Conservation (phyloP, 2,329 filamentous ascomycete species). For the Magnaporthiopsis rhizophila region DNA sequence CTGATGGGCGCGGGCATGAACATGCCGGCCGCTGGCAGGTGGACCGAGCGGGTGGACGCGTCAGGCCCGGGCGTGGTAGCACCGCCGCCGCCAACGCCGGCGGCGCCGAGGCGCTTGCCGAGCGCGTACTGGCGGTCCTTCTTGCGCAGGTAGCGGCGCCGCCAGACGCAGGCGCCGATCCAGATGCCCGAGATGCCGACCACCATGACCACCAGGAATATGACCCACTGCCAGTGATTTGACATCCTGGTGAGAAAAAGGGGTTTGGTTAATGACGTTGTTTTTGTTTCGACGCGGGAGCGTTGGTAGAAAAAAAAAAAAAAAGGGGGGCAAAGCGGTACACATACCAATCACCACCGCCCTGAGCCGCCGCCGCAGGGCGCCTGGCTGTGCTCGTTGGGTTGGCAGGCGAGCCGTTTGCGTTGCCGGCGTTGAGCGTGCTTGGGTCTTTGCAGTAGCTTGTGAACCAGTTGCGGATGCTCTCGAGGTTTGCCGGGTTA, state of each 20-base stretch:
- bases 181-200: conserved; percentile 61
- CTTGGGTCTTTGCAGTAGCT: conserved; percentile 45
- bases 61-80: conserved; percentile 11
- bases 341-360: conserved; percentile 28
- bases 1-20: conserved; percentile 30
- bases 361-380: neutral
- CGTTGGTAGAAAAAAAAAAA: too few species aligned
- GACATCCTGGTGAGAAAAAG: conserved; percentile 45
- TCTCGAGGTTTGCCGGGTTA: conserved; percentile 39
- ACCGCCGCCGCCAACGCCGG: conserved; percentile 25
- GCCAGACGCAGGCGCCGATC: conserved; percentile 61
- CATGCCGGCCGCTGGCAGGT: conserved; percentile 24
- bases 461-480: conserved; percentile 64
- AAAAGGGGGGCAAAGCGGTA: neutral
- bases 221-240: conserved; percentile 70
- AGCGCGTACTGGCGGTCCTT: conserved; percentile 50
- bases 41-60: conserved; percentile 23
- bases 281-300: too few species aligned
- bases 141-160: conserved; percentile 65
- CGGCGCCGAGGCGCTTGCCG: conserved; percentile 29
- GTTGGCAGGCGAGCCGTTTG: neutral
- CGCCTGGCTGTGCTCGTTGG: neutral
- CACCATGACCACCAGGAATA: conserved; percentile 69
- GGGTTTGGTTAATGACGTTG: neutral
- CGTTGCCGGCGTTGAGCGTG: conserved; percentile 22